These are phyloP conservation scores for Venturia nashicola DNA, from an alignment of 2,329 filamentous ascomycete genomes.

Conservation along the genomic window DNA sequence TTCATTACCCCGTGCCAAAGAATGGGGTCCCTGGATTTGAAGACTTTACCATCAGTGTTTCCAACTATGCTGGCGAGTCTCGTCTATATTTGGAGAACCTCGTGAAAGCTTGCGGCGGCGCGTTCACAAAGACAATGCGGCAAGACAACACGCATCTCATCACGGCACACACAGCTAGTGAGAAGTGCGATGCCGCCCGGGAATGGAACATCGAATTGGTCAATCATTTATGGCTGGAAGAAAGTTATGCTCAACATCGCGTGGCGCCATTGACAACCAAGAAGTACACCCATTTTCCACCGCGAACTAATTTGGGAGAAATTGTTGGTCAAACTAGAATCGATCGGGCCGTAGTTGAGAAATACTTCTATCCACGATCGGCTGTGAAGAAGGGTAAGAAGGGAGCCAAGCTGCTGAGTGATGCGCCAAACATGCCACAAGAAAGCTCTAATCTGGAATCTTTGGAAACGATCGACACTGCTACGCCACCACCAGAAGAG, in stretches of 20 bases:
- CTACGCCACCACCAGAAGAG: background rate
- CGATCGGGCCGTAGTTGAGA: conserved; percentile 60
- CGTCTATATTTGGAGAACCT: conserved; percentile 89
- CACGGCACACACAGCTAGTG: conserved; percentile 76
- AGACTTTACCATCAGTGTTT: conserved; percentile 69
- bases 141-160: conserved; percentile 92
- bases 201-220: conserved; percentile 87
- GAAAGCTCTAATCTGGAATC: conserved; percentile 12
- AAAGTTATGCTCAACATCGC: conserved; percentile 85
- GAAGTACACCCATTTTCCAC: conserved; percentile 77
- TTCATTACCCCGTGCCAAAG: conserved; percentile 80
- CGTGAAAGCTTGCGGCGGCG: conserved; percentile 69
- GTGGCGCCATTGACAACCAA: conserved; percentile 58
- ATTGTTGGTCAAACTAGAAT: conserved; percentile 82
- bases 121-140: conserved; percentile 91
- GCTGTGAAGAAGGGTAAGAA: conserved; percentile 13
- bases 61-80: conserved; percentile 92
- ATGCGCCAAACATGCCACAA: conserved; percentile 13
- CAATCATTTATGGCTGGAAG: conserved; percentile 95
- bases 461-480: conserved; percentile 11
- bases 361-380: conserved; percentile 44
- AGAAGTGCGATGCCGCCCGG: conserved; percentile 82
- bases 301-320: conserved; percentile 81
- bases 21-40: conserved; percentile 70
- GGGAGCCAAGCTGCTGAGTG: conserved; percentile 12